Evolutionary conservation across 225 moss, liverwort and hornwort genomes (phyloP).

Genomic region (Sphagnum tenellum): DNA sequence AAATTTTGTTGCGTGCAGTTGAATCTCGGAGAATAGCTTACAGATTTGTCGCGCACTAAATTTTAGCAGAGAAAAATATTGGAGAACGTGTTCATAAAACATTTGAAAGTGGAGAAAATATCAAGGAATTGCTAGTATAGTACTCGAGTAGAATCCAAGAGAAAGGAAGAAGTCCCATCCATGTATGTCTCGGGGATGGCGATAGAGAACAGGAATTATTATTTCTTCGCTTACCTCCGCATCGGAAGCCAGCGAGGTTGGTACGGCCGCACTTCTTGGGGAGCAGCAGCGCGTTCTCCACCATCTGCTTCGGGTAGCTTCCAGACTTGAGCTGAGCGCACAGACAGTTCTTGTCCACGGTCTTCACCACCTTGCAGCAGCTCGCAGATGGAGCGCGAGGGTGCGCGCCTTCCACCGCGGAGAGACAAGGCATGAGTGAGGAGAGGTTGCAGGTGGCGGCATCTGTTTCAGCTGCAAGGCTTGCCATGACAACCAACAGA

Average conservation of each 20-base stretch:
- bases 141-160: no score
- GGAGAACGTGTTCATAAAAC: no score
- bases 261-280: slow-evolving; percentile 34
- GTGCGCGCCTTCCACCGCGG: slow-evolving; percentile 16
- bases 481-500: slow-evolving; percentile 1
- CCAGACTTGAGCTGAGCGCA: slow-evolving; percentile 19
- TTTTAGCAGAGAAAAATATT: no score
- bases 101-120: no score
- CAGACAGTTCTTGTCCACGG: slow-evolving; percentile 17
- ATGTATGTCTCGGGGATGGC: no score
- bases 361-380: slow-evolving; percentile 20
- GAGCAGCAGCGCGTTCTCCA: slow-evolving; percentile 30
- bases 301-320: slow-evolving; percentile 19
- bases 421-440: slow-evolving; percentile 14
- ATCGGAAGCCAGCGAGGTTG: slow-evolving; percentile 25
- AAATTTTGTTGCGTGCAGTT: no score
- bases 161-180: no score
- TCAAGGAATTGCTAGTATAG: no score
- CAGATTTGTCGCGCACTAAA: no score
- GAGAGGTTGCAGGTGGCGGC: slow-evolving; percentile 12
- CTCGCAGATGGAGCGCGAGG: slow-evolving; percentile 9
- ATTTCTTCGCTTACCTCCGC: slow-evolving; percentile 11
- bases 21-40: no score
- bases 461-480: slow-evolving; percentile 5
- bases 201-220: no score